Conservation (phyloP, 345 rosid genomes). For the Litchi chinensis region DNA sequence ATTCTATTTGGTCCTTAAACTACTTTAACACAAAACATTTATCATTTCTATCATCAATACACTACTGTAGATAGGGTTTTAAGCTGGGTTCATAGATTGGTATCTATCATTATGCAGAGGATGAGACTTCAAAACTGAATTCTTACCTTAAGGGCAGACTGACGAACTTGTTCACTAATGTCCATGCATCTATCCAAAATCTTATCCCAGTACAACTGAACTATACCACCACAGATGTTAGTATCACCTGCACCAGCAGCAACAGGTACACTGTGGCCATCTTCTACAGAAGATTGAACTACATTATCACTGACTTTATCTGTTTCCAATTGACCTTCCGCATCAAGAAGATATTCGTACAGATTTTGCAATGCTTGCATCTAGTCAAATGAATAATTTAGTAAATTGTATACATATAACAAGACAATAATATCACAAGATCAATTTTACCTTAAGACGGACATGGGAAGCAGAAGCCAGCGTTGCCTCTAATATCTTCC, state of each 20-base stretch:
- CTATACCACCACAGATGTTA: constrained; percentile 98
- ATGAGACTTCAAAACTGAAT: constrained; percentile 8
- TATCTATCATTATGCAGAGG: background rate
- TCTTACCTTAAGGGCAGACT: constrained; percentile 85
- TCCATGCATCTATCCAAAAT: constrained; percentile 89
- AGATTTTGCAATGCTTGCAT: constrained; percentile 91
- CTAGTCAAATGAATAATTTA: constrained; percentile 53
- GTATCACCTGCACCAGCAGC: constrained; percentile 99
- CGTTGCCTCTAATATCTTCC: constrained; percentile 78
- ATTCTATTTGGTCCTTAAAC: background rate
- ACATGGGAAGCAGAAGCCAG: constrained; percentile 65
- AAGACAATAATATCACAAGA: constrained; percentile 13
- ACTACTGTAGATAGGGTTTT: background rate
- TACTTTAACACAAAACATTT: background rate
- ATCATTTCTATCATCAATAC: background rate
- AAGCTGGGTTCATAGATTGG: background rate
- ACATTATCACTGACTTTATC: constrained; percentile 52
- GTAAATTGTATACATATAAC: constrained; percentile 8
- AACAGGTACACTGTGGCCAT: constrained; percentile 75
- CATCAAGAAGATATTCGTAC: constrained; percentile 95
- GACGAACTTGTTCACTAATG: constrained; percentile 84
- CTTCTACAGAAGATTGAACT: constrained; percentile 47
- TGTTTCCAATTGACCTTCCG: constrained; percentile 86
- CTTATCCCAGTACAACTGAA: constrained; percentile 93
- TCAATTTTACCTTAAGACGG: constrained; percentile 75